Evolutionary conservation across 257 asterid genomes (phyloP), one percentile per base, ranked within the genome.

Genomic region (Solanum pinnatisectum): DNA sequence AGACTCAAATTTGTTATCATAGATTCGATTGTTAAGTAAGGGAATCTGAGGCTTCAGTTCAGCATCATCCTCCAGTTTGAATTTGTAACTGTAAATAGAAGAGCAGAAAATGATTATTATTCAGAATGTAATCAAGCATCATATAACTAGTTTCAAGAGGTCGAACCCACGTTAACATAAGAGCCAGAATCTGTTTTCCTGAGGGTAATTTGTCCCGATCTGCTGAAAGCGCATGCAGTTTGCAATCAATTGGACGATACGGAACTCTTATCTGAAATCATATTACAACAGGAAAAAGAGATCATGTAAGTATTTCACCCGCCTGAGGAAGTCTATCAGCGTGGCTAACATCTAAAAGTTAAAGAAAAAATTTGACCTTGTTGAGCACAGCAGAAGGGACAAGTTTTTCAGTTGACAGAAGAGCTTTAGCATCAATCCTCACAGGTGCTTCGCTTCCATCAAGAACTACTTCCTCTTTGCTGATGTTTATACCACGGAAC

Each of bases 361-460:
- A 30, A 46, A 81, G 60, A 79, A 86, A 91, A 86, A 42, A 88
- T 49, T 76, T 83, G 88, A 95, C 99, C 97, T 95, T 96, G 93
- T 94, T 94, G 77, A 97, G 93, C 67, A 89, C 93, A 49, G 99
- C 99, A 86, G 92, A 92, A 83, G 99, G 99, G 87, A 91, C 90
- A 91, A 96, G 99, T 88, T 90, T 96, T 90, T 97, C 99, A 90
- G 96, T 88, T 22, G 98, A 92, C 88, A 97, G 93, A 93, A 93
- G 95, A 90, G 99, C 96, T 92, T 92, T 98, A 83, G 93, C 98
- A 89, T 96, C 98, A 87, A 97, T 90, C 81, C 97, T 94, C 74
- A 92, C 88, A 71, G 99, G 99, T 88, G 98, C 99, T 89, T 96
- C 99, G 91, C 99, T 95, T 88, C 99, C 98, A 91, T 94, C 95